Evolutionary conservation across 2,329 filamentous ascomycete species (phyloP).

Genomic region (Ceratocystis lukuohia): DNA sequence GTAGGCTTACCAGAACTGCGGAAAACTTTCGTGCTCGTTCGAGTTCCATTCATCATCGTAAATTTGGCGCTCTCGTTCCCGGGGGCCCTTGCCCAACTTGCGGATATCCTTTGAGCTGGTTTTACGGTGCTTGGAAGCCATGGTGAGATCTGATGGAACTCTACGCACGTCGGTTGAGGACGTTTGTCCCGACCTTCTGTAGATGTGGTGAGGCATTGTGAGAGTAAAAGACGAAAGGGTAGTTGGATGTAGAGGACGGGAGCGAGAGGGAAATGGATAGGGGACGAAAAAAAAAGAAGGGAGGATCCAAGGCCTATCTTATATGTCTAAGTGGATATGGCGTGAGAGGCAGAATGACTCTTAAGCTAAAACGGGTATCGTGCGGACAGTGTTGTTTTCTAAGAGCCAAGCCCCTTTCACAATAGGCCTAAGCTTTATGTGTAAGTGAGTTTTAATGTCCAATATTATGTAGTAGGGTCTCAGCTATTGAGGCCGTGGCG

Average conservation of each 20-base stretch:
- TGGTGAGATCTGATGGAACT: slow-evolving; percentile 36
- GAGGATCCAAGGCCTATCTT: slow-evolving; percentile 19
- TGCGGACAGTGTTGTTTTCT: background rate
- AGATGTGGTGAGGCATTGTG: slow-evolving; percentile 44
- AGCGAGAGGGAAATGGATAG: background rate
- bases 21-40: slow-evolving; percentile 46
- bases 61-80: slow-evolving; percentile 36
- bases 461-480: slow-evolving; percentile 7
- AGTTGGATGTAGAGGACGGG: background rate
- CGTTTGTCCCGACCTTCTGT: slow-evolving; percentile 38
- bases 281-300: background rate
- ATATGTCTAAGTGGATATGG: slow-evolving; percentile 11
- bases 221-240: slow-evolving; percentile 16
- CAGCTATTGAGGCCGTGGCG: slow-evolving; percentile 6
- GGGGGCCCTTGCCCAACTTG: slow-evolving; percentile 39
- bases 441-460: slow-evolving; percentile 10
- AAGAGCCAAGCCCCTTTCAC: slow-evolving; percentile 7
- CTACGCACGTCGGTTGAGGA: slow-evolving; percentile 41
- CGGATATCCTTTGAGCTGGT: slow-evolving; percentile 30
- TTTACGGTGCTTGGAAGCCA: slow-evolving; percentile 34
- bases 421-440: slow-evolving; percentile 7
- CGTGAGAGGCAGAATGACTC: slow-evolving; percentile 7
- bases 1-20: slow-evolving; percentile 48
- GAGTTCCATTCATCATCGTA: slow-evolving; percentile 37
- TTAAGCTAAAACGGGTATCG: slow-evolving; percentile 10